Percentiles rank a stretch among this genome's conserved stretches.
These are phyloP conservation scores for Peterozyma toletana DNA, from an alignment of 805 yeast genomes.

Conservation along the genomic window DNA sequence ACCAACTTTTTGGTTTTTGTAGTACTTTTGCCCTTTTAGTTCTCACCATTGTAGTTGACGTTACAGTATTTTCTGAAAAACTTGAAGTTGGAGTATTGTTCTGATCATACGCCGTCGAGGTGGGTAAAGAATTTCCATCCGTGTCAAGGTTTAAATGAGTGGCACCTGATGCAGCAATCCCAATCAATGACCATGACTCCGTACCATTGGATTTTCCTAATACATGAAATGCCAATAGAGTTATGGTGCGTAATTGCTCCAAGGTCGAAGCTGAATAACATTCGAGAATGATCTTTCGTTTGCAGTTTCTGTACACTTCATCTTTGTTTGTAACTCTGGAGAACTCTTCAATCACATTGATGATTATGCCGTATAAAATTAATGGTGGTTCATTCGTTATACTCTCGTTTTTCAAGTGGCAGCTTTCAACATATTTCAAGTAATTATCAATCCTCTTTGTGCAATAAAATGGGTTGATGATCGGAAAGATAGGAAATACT, in stretches of 20 bases:
- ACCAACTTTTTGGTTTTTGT: constrained; percentile 24
- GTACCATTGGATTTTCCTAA: constrained; percentile 16
- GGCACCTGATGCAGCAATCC: constrained; percentile 16
- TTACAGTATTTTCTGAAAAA: background rate
- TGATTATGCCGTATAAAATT: too few species aligned
- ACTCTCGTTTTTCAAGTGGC: too few species aligned
- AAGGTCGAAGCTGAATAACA: constrained; percentile 16
- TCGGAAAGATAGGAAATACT: too few species aligned
- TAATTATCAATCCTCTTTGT: too few species aligned
- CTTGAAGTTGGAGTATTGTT: too few species aligned
- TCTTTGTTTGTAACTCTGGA: too few species aligned
- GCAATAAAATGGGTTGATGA: too few species aligned
- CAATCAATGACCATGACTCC: constrained; percentile 17
- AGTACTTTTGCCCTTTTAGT: constrained; percentile 13
- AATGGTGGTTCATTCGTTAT: too few species aligned
- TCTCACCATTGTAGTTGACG: constrained; percentile 8
- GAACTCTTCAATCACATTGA: too few species aligned
- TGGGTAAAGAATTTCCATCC: constrained; percentile 5
- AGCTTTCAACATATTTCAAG: too few species aligned
- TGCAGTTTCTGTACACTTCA: background rate
- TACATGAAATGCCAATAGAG: constrained; percentile 15
- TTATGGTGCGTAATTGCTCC: constrained; percentile 17
- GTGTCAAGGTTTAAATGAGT: constrained; percentile 14
- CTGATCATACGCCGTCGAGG: too few species aligned
- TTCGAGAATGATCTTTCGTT: constrained; percentile 12